Evolutionary conservation across 495 filamentous ascomycete genomes (phyloP).

Genomic region (Tirmania nivea): DNA sequence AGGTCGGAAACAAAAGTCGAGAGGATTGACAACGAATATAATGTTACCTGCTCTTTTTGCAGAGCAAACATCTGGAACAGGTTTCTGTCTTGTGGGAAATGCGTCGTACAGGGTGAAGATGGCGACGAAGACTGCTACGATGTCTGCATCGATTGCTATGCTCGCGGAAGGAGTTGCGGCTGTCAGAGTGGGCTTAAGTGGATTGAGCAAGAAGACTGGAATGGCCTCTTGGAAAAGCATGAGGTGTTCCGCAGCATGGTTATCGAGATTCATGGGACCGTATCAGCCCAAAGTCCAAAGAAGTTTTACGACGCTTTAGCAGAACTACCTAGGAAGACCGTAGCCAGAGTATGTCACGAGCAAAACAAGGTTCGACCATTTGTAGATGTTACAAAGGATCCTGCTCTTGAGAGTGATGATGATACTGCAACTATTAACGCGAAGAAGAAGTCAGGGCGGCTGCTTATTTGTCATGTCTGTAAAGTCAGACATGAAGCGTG

Average conservation of each 20-base stretch:
- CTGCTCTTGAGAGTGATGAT: conserved; percentile 21
- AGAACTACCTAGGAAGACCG: conserved; percentile 42
- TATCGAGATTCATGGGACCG: conserved; percentile 38
- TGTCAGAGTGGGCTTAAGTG: conserved; percentile 70
- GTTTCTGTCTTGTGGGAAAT: conserved; percentile 74
- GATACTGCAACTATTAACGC: conserved; percentile 30
- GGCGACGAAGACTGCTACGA: conserved; percentile 67
- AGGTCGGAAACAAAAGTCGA: conserved; percentile 39
- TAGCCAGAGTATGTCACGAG: conserved; percentile 78
- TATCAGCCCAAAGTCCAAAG: conserved; percentile 35
- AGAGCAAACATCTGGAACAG: conserved; percentile 93
- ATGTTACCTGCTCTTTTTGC: conserved; percentile 88
- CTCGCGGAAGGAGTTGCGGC: conserved; percentile 73
- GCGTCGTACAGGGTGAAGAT: conserved; percentile 32
- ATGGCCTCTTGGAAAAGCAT: conserved; percentile 50
- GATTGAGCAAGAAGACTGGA: conserved; percentile 84
- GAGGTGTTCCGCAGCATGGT: conserved; percentile 62
- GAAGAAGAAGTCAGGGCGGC: conserved; percentile 21
- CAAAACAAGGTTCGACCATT: conserved; percentile 52
- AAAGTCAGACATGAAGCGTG: conserved; percentile 48
- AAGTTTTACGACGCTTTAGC: conserved; percentile 42
- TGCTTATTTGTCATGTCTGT: conserved; percentile 56
- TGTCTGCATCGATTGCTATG: conserved; percentile 91
- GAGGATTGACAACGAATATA: conserved; percentile 56
- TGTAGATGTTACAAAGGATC: conserved; percentile 32